Evolutionary conservation across 805 yeast species (phyloP), one percentile per base, ranked within the genome.

Genomic region (Starmerella apicola): DNA sequence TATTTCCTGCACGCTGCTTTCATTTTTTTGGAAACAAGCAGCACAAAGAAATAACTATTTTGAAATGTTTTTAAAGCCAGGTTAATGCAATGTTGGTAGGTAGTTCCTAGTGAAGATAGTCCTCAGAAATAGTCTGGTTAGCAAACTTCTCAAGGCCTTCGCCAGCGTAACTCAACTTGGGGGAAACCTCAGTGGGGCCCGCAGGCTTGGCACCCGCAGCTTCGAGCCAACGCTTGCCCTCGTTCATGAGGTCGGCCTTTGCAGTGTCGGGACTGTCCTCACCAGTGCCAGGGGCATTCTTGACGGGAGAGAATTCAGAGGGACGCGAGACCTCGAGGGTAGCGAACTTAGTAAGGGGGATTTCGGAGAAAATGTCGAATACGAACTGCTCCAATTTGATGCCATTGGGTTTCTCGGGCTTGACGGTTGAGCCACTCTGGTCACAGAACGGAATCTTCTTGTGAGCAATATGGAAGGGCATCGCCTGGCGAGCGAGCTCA

Each of bases 301-400:
- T 91, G 60, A 91, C 71, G 3, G 98, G 98, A 16, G 95, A 79
- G 56, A 91, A 91, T 60, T 91, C 98, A 43, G 75, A 76, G 3
- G 64, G 47, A 59, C 99, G 74, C 28, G 73, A 80, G 18, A 91
- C 98, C 63, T 91, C 98, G 42, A 91, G 68, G 57, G 93, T 82
- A 1, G 95, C 98, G 59, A 91, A 91, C 53, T 72, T 73, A 13
- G 59, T 56, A 46, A 86, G 56, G 10, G 72, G 70, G 26, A 91
- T 78, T 23, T 76, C 71, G 36, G 86, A 86, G 63, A 91, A 91
- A 19, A 91, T 94, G 57, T 91, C 99, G 64, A 91, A 91, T 42
- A 91, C 94, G 54, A 91, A 91, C 59, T 88, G 97, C 60, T 91
- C 99, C 55, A 91, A 68, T 59, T 91, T 91, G 56, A 88, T 77